A percentile compares a stretch with the other conserved stretches of the same genome.
These are phyloP conservation scores for Lodderomyces metapsilosis DNA, from an alignment of 1,139 yeast species.

Conservation along the genomic window DNA sequence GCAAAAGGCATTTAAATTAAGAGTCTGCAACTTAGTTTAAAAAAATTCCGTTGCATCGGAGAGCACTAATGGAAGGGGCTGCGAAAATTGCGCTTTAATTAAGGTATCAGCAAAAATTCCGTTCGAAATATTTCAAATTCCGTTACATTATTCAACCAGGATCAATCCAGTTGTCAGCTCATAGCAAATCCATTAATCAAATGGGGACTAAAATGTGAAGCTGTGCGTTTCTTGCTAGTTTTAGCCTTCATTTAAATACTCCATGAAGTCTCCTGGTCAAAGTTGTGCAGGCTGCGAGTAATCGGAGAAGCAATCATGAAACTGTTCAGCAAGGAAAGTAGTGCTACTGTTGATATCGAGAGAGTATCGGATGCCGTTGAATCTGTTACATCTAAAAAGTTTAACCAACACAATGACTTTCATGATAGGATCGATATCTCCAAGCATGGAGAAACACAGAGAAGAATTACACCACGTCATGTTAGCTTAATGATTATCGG, in stretches of 20 bases:
- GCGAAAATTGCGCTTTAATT: background rate
- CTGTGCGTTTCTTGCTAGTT: background rate
- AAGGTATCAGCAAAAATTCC: background rate
- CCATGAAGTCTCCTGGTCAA: background rate
- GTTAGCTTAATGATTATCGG: slow-evolving; percentile 51
- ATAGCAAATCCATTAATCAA: background rate
- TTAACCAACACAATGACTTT: background rate
- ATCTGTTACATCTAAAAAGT: background rate
- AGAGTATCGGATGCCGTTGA: background rate
- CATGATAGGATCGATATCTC: slow-evolving; percentile 21
- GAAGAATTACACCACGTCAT: slow-evolving; percentile 45
- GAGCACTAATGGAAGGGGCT: background rate
- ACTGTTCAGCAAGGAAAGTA: background rate
- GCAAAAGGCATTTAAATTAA: too few relatives aligned
- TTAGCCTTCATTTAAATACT: background rate
- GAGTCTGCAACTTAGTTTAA: too few relatives aligned
- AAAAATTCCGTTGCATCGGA: background rate
- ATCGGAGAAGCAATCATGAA: background rate
- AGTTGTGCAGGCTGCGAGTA: too few relatives aligned
- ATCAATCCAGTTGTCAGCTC: background rate
- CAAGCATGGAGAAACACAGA: slow-evolving; percentile 34
- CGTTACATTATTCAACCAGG: background rate
- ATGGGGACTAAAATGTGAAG: background rate
- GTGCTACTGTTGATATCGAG: background rate
- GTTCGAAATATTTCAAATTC: background rate